phyloP scores from a whole-genome alignment of 2,329 filamentous ascomycete species.

The Fusarium secorum region DNA sequence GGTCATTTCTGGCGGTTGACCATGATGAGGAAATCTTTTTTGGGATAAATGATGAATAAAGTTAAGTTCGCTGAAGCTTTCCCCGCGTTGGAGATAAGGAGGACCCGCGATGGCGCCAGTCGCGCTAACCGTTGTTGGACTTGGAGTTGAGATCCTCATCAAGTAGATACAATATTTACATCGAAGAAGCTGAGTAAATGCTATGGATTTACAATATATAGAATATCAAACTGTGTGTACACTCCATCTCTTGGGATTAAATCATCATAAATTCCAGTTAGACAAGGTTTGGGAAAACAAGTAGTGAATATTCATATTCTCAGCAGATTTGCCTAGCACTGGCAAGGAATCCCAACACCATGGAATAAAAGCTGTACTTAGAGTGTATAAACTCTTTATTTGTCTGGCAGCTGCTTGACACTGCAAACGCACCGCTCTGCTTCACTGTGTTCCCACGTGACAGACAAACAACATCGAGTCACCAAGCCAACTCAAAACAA shows the following conservation, averaged over 20 bases:
- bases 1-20: neutral
- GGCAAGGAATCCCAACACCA: neutral
- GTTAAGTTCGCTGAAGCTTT: neutral
- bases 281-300: neutral
- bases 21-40: neutral
- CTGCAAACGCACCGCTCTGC: neutral
- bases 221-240: neutral
- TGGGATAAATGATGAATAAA: neutral
- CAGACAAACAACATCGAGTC: neutral
- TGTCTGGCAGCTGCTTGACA: neutral
- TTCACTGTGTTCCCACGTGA: neutral
- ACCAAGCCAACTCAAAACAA: neutral
- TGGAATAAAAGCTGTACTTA: fast-evolving
- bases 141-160: neutral
- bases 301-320: neutral
- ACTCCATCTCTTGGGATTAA: neutral
- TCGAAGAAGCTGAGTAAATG: neutral
- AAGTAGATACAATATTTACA: neutral
- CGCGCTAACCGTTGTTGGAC: neutral
- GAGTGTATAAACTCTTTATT: fast-evolving
- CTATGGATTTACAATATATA: neutral
- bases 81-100: neutral
- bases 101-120: neutral
- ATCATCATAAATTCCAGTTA: neutral
- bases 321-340: neutral